A percentile compares a stretch with the other conserved stretches of the same genome.
phyloP scores from a whole-genome alignment of 306 rosid species.

The Inga oerstediana region DNA sequence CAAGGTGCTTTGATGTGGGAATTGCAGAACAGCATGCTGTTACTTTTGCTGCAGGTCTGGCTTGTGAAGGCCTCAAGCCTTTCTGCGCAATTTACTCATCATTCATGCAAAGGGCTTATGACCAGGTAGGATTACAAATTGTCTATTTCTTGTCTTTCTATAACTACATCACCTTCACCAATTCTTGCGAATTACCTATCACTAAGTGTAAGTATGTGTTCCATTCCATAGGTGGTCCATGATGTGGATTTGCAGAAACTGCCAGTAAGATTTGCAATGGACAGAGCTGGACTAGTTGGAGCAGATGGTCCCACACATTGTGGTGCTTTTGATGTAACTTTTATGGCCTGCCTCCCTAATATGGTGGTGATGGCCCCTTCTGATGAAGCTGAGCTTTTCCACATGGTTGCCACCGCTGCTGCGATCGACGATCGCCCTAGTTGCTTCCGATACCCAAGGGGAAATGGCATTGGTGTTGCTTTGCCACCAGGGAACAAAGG shows the following conservation, averaged over 20 bases:
- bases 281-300: constrained; percentile 95
- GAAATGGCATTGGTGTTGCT: constrained; percentile 81
- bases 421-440: constrained; percentile 92
- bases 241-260: constrained; percentile 96
- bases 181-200: not conserved
- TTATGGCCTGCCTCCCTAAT: constrained; percentile 98
- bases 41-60: constrained; percentile 96
- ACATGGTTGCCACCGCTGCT: constrained; percentile 97
- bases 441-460: constrained; percentile 96
- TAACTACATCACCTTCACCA: not conserved
- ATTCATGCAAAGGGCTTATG: constrained; percentile 96
- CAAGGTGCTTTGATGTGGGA: constrained; percentile 95
- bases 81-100: constrained; percentile 95
- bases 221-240: constrained; percentile 79
- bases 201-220: not conserved
- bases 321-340: constrained; percentile 91
- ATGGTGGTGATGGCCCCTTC: constrained; percentile 99
- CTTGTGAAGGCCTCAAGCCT: constrained; percentile 93
- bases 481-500: constrained; percentile 85
- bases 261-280: constrained; percentile 97
- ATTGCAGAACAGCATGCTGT: constrained; percentile 99
- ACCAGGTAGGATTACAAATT: constrained; percentile 63
- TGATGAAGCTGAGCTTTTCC: constrained; percentile 89
- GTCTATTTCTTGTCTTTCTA: constrained; percentile 16
- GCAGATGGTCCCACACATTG: constrained; percentile 95